phyloP scores from a whole-genome alignment of 371 early-diverging fungal genomes.

The Smittium mucronatum region DNA sequence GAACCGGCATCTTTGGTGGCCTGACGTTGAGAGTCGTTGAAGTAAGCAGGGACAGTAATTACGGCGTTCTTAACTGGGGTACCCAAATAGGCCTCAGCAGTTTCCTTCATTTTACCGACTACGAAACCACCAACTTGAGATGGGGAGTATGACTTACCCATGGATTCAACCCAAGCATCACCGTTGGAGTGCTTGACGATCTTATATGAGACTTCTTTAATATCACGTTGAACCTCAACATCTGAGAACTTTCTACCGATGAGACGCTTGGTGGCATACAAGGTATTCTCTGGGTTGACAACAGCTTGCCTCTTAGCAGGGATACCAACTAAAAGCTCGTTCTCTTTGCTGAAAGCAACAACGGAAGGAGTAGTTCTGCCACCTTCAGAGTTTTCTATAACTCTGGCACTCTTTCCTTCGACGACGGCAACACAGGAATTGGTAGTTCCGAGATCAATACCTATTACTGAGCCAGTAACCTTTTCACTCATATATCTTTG shows the following conservation, averaged over 20 bases:
- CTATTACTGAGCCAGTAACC: conserved; percentile 85
- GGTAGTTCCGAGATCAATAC: conserved; percentile 99
- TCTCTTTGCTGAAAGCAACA: conserved; percentile 85
- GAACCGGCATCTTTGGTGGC: conserved; percentile 98
- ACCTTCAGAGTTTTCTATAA: conserved; percentile 95
- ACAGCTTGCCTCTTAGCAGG: conserved; percentile 94
- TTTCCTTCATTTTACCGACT: conserved; percentile 92
- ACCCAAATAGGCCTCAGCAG: conserved; percentile 79
- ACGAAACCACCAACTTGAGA: conserved; percentile 90
- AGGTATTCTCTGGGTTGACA: conserved; percentile 86
- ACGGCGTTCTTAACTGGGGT: conserved; percentile 84
- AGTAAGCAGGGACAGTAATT: conserved; percentile 77
- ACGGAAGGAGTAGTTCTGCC: conserved; percentile 96
- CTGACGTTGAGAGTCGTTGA: conserved; percentile 95
- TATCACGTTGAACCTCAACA: conserved; percentile 65
- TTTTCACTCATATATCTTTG: conserved; percentile 40
- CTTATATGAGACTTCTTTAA: conserved; percentile 79
- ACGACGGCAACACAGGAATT: conserved; percentile 97
- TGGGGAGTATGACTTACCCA: conserved; percentile 87
- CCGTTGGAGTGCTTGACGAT: conserved; percentile 83
- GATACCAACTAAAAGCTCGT: conserved; percentile 88
- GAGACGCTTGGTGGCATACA: conserved; percentile 91
- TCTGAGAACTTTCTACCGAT: conserved; percentile 93
- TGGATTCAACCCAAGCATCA: conserved; percentile 94
- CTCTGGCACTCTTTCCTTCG: conserved; percentile 92